phyloP scores from a whole-genome alignment of 2,329 filamentous ascomycete genomes.

The Tothia fuscella region DNA sequence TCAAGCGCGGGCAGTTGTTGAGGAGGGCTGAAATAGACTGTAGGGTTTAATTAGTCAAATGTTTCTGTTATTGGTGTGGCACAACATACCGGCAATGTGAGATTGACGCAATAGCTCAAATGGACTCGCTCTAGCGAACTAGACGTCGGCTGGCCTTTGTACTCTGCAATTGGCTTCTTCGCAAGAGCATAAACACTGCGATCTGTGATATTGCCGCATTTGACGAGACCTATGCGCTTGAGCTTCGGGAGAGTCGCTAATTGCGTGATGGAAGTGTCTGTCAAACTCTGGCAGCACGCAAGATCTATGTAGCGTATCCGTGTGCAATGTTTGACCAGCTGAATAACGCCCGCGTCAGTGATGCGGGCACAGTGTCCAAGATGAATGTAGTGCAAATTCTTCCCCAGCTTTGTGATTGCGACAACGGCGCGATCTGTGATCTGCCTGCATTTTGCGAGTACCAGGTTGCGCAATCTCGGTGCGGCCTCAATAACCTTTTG shows the following conservation, averaged over 20 bases:
- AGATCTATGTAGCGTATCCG: conserved; percentile 95
- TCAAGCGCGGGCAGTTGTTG: conserved; percentile 83
- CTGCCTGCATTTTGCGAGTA: conserved; percentile 85
- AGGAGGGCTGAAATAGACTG: conserved; percentile 83
- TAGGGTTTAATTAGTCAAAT: conserved; percentile 21
- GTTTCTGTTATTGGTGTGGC: background rate
- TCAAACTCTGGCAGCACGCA: conserved; percentile 84
- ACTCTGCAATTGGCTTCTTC: conserved; percentile 45
- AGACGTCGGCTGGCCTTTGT: conserved; percentile 39
- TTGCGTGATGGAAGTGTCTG: conserved; percentile 73
- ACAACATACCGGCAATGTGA: conserved; percentile 63
- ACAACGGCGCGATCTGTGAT: conserved; percentile 83
- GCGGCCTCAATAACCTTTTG: conserved; percentile 78
- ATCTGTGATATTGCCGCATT: conserved; percentile 84
- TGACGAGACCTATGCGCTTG: conserved; percentile 88
- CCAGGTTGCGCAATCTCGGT: conserved; percentile 79
- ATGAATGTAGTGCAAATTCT: conserved; percentile 95
- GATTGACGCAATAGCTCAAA: conserved; percentile 81
- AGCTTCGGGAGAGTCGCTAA: conserved; percentile 83
- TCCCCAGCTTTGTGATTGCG: conserved; percentile 78
- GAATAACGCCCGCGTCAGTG: conserved; percentile 77
- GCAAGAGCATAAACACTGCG: conserved; percentile 77
- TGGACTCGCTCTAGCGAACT: conserved; percentile 84
- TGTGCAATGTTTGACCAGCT: conserved; percentile 74
- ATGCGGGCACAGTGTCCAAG: conserved; percentile 87